Evolutionary conservation across 306 rosid genomes (phyloP).

Genomic region (Abrus pulchellus): DNA sequence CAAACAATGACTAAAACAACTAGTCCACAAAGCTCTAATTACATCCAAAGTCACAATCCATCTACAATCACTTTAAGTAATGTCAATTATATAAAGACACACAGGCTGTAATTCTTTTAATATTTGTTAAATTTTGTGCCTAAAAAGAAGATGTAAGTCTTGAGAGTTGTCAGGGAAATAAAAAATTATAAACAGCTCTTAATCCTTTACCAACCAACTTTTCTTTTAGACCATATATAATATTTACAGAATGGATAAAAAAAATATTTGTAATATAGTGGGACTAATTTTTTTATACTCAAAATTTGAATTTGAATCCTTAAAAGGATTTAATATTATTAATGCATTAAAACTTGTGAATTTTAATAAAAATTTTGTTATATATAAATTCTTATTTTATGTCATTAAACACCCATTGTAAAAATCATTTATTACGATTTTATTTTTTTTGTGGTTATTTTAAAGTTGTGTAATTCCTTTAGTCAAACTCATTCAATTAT

Average conservation of each 20-base stretch:
- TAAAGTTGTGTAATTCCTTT: not conserved
- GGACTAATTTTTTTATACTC: no score
- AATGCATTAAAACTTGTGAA: no score
- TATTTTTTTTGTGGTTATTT: not conserved
- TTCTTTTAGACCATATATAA: no score
- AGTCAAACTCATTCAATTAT: not conserved
- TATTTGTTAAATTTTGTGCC: not conserved
- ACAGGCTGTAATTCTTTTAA: not conserved
- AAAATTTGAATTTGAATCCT: no score
- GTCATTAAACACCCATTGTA: no score
- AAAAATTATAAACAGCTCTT: not conserved
- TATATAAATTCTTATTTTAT: no score
- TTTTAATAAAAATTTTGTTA: no score
- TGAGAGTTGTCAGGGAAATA: not conserved
- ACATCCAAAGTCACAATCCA: not conserved
- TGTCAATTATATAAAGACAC: not conserved
- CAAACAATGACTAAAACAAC: not conserved
- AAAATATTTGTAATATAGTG: no score
- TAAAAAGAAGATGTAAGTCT: slow-evolving; percentile 10
- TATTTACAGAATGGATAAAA: no score
- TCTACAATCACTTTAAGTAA: not conserved
- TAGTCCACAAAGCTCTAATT: not conserved
- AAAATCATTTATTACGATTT: no score
- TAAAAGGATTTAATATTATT: no score
- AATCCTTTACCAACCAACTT: not conserved